A percentile compares a stretch with the other conserved stretches of the same genome.
Conservation (phyloP, 768 basidiomycete species). For the Phylloporus sp. region DNA sequence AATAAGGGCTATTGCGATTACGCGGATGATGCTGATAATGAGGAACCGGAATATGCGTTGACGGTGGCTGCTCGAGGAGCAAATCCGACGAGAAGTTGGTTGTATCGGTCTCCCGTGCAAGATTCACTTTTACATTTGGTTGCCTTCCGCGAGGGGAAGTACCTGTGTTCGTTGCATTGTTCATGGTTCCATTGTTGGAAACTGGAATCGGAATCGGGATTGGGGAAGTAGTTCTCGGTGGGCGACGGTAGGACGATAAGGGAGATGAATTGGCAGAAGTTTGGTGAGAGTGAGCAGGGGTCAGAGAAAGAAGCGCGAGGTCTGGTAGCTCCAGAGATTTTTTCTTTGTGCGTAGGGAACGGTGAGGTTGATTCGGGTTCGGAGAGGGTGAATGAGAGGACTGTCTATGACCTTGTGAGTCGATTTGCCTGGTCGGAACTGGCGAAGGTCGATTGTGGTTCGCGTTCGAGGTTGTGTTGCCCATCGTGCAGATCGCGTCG, state of each 20-base stretch:
- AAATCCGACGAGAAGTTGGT: constrained; percentile 36
- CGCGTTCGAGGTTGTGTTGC: constrained; percentile 30
- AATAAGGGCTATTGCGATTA: constrained; percentile 31
- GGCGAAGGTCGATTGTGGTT: constrained; percentile 27
- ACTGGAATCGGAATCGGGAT: constrained; percentile 44
- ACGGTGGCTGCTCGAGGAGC: constrained; percentile 39
- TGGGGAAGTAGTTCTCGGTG: constrained; percentile 41
- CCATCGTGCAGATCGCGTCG: constrained; percentile 28
- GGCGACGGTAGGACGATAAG: constrained; percentile 38
- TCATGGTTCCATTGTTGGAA: constrained; percentile 35
- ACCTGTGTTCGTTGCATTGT: constrained; percentile 32
- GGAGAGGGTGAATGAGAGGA: constrained; percentile 37
- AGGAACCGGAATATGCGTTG: constrained; percentile 39
- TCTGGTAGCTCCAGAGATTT: constrained; percentile 73
- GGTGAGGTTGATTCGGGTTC: constrained; percentile 43
- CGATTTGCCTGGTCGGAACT: constrained; percentile 23
- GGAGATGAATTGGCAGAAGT: constrained; percentile 38
- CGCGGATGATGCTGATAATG: constrained; percentile 28
- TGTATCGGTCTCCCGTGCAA: constrained; percentile 22
- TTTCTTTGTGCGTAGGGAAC: constrained; percentile 62
- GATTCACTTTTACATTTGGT: constrained; percentile 27
- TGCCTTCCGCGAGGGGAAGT: constrained; percentile 34
- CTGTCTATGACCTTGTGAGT: constrained; percentile 16
- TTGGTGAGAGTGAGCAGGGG: constrained; percentile 36
- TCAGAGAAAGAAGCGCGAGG: constrained; percentile 49